Base-by-base conservation (phyloP, 169 alveolate genomes). In the Plasmodium chabaudi region DNA sequence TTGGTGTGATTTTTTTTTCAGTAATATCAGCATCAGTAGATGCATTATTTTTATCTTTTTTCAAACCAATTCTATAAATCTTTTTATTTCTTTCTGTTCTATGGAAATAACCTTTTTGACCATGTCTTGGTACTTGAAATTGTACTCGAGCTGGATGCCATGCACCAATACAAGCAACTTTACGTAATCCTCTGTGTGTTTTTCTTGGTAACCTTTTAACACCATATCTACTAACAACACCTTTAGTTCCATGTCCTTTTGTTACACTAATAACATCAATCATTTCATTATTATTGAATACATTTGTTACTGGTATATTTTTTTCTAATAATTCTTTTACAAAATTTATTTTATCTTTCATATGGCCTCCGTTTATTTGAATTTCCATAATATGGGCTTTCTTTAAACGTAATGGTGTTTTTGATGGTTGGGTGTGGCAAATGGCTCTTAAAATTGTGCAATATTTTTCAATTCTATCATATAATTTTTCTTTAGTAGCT, bases 61-160 rank as follows among this genome's bases (percentile, higher is more conserved):
- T 98, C 64, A 95, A 87, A 39, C 99, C 99, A 13, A 99, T 94
- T 72, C 99, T 97, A 95, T 98, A 99, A 90, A 99, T 97, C 97
- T 98, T 98, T 97, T 99, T 98, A 97, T 99, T 98, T 94, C 98
- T 97, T 94, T 99, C 99, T 60, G 99, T 98, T 88, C 99, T 97
- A 94, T 98, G 99, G 94, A 97, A 98, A 94, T 98, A 99, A 49
- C 99, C 99, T 89, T 95, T 96, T 96, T 99, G 99, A 88, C 99
- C 99, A 46, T 99, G 98, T 71, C 99, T 97, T 53, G 99, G 99
- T 67, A 98, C 99, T 79, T 99, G 99, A 97, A 98, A 99, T 94
- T 98, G 99, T 67, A 99, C 99, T 56, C 99, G 96, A 47, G 99
- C 99, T 63, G 99, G 99, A 95, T 99, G 99, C 99, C 99, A 99